A percentile compares a stretch with the other conserved stretches of the same genome.
These are phyloP conservation scores for Pelagophyceae sp. DNA, from an alignment of 352 stramenopile species.

Conservation along the genomic window DNA sequence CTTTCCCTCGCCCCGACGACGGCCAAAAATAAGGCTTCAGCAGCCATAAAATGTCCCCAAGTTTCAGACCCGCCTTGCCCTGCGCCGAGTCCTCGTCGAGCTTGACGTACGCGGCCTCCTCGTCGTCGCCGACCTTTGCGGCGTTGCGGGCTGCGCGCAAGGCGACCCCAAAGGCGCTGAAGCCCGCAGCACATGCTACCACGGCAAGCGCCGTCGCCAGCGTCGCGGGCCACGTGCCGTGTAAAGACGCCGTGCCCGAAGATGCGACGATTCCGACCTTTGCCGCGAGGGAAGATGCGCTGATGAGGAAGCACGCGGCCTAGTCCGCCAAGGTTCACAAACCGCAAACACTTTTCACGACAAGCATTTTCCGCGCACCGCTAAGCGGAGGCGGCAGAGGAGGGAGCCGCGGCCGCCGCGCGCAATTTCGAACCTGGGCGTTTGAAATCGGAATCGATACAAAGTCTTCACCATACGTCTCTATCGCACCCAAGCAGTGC, in stretches of 20 bases:
- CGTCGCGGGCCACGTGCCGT: no score
- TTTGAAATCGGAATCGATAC: no score
- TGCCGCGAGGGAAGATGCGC: not conserved
- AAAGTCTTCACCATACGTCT: no score
- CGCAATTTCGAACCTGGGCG: no score
- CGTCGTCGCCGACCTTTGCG: not conserved
- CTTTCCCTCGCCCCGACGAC: constrained; percentile 52
- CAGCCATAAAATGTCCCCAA: constrained; percentile 17
- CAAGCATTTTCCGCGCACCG: no score
- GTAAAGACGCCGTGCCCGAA: no score
- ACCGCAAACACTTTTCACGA: not conserved
- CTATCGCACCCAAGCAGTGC: not conserved
- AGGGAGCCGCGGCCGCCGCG: no score
- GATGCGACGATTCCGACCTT: not conserved
- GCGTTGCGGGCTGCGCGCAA: not conserved
- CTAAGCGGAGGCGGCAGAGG: not conserved
- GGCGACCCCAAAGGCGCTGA: not conserved
- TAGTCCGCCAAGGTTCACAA: not conserved
- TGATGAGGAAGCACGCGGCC: not conserved
- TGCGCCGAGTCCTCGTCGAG: not conserved
- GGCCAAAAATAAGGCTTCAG: constrained; percentile 69
- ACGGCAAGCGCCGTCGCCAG: no score
- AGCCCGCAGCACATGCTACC: not conserved
- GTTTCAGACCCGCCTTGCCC: not conserved
- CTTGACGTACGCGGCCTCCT: not conserved